phyloP scores from a whole-genome alignment of 257 asterid genomes.

The Lithospermum erythrorhizon region DNA sequence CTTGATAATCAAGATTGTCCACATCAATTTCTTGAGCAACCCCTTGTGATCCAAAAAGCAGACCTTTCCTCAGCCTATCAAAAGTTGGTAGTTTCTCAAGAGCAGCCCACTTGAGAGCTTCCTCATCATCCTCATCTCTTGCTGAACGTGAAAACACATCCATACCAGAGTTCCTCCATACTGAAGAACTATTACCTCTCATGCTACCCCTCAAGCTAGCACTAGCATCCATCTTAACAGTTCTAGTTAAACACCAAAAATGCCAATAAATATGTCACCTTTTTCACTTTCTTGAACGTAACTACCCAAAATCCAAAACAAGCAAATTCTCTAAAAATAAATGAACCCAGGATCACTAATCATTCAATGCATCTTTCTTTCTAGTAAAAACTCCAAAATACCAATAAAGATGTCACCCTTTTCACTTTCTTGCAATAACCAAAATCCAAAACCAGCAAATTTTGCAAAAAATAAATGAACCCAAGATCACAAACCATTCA shows the following conservation, averaged over 20 bases:
- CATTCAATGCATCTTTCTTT: too few species aligned
- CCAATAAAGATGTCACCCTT: too few species aligned
- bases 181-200: conserved; percentile 14
- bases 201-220: conserved; percentile 9
- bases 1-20: conserved; percentile 31
- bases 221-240: conserved; percentile 1
- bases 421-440: too few species aligned
- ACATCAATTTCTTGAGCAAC: conserved; percentile 35
- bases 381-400: too few species aligned
- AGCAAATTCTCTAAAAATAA: too few species aligned
- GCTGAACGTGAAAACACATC: conserved; percentile 21
- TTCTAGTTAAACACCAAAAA: not conserved
- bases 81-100: conserved; percentile 34
- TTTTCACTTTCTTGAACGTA: not conserved
- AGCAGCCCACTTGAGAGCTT: conserved; percentile 44
- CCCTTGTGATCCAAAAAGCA: conserved; percentile 29
- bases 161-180: conserved; percentile 11
- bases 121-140: conserved; percentile 35
- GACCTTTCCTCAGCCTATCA: conserved; percentile 41
- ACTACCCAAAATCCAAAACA: too few species aligned
- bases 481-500: too few species aligned
- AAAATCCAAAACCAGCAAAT: too few species aligned
- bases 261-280: not conserved
- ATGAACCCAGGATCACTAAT: too few species aligned
- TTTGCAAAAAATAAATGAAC: too few species aligned